Conservation (phyloP, 768 basidiomycete species). For the Brasilioporus rufonigricans region DNA sequence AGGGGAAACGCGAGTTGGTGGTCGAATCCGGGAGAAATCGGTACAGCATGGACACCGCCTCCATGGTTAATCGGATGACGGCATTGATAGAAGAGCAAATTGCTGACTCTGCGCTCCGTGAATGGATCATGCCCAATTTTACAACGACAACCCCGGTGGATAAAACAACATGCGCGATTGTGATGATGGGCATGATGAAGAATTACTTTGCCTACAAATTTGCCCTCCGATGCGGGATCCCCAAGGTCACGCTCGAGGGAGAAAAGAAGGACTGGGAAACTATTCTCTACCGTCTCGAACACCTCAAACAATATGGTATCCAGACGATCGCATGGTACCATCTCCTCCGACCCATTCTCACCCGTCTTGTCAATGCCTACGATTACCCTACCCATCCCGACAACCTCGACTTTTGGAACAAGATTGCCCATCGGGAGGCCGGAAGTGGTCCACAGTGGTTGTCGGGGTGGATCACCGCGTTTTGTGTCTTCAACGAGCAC, state of each 20-base stretch:
- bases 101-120: constrained; percentile 27
- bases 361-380: constrained; percentile 37
- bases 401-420: constrained; percentile 40
- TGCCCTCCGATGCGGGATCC: constrained; percentile 38
- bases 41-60: constrained; percentile 32
- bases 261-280: constrained; percentile 38
- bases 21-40: constrained; percentile 20
- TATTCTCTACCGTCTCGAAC: constrained; percentile 37
- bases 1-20: constrained; percentile 25
- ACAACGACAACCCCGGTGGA: constrained; percentile 43
- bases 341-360: constrained; percentile 40
- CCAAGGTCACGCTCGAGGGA: constrained; percentile 44
- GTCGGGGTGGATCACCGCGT: constrained; percentile 42
- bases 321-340: constrained; percentile 37
- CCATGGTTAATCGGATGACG: constrained; percentile 23
- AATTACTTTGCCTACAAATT: constrained; percentile 39
- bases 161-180: constrained; percentile 35
- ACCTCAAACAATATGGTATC: constrained; percentile 37
- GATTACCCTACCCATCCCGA: constrained; percentile 27
- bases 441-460: constrained; percentile 32
- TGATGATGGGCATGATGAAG: constrained; percentile 44
- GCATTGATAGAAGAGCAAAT: constrained; percentile 24
- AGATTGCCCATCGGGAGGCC: constrained; percentile 27
- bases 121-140: constrained; percentile 44
- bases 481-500: constrained; percentile 33